phyloP scores from a whole-genome alignment of 331 rosid genomes.

The Malus hybrid region DNA sequence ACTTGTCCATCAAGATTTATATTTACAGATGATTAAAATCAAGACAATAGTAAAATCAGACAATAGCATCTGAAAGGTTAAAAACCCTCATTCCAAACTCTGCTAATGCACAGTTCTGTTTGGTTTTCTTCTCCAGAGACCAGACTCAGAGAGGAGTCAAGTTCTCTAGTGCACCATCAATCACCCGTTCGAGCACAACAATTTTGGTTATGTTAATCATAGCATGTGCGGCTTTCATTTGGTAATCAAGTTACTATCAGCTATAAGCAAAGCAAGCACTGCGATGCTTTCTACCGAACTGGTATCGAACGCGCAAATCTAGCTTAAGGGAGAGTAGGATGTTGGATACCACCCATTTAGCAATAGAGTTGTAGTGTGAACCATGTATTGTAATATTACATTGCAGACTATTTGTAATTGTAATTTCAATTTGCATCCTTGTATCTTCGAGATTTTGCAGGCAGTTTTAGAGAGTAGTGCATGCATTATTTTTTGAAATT shows the following conservation, averaged over 20 bases:
- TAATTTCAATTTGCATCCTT: neutral
- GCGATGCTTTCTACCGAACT: neutral
- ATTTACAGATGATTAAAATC: neutral
- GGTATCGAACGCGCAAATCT: neutral
- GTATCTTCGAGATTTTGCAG: neutral
- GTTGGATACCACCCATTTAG: neutral
- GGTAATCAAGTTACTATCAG: constrained; percentile 4
- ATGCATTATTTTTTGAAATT: neutral
- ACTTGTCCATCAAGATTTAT: neutral
- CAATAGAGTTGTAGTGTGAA: neutral
- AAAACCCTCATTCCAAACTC: neutral
- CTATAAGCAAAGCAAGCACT: neutral
- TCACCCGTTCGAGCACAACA: constrained; percentile 15
- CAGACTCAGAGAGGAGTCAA: constrained; percentile 78
- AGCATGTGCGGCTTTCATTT: constrained; percentile 23
- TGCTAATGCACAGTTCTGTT: neutral
- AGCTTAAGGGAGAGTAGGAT: neutral
- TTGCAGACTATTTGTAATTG: neutral
- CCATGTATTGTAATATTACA: neutral
- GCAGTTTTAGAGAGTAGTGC: neutral
- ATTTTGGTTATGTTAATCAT: constrained; percentile 28
- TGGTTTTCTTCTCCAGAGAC: constrained; percentile 49
- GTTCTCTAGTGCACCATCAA: constrained; percentile 46
- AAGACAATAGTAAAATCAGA: no score
- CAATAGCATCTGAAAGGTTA: neutral